Conservation (phyloP, 345 rosid species). For the Trapa incisa region DNA sequence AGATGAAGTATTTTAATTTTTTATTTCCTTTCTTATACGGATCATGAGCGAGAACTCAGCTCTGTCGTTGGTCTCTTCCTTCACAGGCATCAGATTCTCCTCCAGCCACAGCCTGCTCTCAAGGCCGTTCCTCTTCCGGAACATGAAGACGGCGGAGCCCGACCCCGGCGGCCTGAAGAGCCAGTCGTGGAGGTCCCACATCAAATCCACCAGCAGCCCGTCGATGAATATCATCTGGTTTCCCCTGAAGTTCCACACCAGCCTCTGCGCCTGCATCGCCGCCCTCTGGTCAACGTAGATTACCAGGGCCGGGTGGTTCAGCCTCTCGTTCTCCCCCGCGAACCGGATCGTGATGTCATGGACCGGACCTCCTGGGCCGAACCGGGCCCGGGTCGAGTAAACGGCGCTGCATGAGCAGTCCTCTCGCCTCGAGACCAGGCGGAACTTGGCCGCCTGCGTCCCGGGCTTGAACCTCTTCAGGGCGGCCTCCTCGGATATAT, state of each 20-base stretch:
- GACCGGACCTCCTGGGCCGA: slow-evolving; percentile 9
- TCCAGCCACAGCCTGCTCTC: slow-evolving; percentile 22
- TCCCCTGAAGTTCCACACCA: slow-evolving; percentile 21
- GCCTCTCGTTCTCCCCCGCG: slow-evolving; percentile 7
- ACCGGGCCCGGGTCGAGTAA: slow-evolving; percentile 12
- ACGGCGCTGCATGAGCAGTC: slow-evolving; percentile 14
- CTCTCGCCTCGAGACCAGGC: slow-evolving; percentile 13
- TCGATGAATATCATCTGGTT: slow-evolving; percentile 21
- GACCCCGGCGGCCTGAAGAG: slow-evolving; percentile 10
- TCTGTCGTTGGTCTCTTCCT: slow-evolving; percentile 1
- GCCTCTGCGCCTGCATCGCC: slow-evolving; percentile 14
- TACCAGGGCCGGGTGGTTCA: slow-evolving; percentile 7
- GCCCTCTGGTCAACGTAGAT: slow-evolving; percentile 15
- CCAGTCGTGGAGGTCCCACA: slow-evolving; percentile 22
- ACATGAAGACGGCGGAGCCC: slow-evolving; percentile 15
- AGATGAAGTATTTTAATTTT: too few relatives aligned
- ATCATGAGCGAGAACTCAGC: slow-evolving; percentile 17
- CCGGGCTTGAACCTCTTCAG: slow-evolving; percentile 1
- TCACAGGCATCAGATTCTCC: slow-evolving; percentile 10
- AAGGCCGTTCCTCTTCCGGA: slow-evolving; percentile 16
- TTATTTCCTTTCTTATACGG: slow-evolving; percentile 9
- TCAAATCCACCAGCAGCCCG: slow-evolving; percentile 16
- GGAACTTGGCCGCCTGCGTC: neutral
- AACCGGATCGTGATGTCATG: slow-evolving; percentile 12
- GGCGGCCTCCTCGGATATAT: slow-evolving; percentile 8